Conservation (phyloP, 192 early-diverging fungal species). For the Podila verticillata region DNA sequence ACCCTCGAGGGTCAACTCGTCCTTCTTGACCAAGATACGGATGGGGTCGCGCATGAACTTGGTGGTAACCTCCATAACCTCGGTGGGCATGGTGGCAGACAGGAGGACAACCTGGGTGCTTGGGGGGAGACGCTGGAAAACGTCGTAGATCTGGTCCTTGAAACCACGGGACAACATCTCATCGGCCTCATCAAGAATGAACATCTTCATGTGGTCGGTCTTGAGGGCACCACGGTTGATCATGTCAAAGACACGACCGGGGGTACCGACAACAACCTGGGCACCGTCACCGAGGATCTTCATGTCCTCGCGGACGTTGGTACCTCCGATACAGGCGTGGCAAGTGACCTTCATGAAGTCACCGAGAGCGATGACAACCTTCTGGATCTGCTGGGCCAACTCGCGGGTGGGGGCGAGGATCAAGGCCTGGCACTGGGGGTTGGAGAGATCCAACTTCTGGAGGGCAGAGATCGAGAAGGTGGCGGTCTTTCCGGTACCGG, state of each 20-base stretch:
- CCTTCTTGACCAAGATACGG: conserved; percentile 98
- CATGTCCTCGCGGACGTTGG: conserved; percentile 92
- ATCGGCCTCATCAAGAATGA: conserved; percentile 99
- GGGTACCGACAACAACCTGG: conserved; percentile 98
- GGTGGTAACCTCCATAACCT: conserved; percentile 95
- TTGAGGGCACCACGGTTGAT: conserved; percentile 91
- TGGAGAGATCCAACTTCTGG: conserved; percentile 85
- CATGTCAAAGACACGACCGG: conserved; percentile 99
- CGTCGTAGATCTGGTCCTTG: conserved; percentile 98
- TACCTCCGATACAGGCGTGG: conserved; percentile 98
- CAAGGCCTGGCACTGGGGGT: conserved; percentile 91
- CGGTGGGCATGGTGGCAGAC: conserved; percentile 95
- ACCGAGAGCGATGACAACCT: conserved; percentile 92
- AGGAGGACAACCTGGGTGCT: conserved; percentile 96
- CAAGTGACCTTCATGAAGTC: conserved; percentile 96
- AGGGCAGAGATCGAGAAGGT: conserved; percentile 99
- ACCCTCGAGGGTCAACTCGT: conserved; percentile 96
- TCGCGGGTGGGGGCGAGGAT: conserved; percentile 98
- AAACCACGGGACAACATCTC: conserved; percentile 99
- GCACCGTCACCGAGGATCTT: conserved; percentile 79
- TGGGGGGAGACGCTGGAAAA: conserved; percentile 92
- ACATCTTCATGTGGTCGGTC: conserved; percentile 92
- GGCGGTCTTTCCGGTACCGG: conserved; percentile 99
- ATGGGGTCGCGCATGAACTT: conserved; percentile 99
- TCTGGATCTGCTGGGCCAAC: conserved; percentile 98